phyloP scores from a whole-genome alignment of 345 rosid species.

The Luvunga scandens region DNA sequence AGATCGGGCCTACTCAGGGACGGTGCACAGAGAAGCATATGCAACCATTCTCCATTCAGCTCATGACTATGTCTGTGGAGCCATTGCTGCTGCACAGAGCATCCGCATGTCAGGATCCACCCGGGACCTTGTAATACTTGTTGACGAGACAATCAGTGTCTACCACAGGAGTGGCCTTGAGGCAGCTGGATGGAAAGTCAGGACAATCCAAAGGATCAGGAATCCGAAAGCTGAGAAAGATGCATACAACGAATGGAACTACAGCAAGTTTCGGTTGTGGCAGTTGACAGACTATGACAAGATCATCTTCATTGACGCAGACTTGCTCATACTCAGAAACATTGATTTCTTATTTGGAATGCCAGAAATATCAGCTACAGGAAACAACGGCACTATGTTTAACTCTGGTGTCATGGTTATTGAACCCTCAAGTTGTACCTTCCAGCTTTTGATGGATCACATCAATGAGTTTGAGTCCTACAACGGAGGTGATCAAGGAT shows the following conservation, averaged over 20 bases:
- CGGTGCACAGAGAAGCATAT: conserved; percentile 73
- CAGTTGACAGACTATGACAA: conserved; percentile 92
- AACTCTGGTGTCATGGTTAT: conserved; percentile 91
- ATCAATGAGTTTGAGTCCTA: conserved; percentile 82
- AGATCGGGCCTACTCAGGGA: conserved; percentile 57
- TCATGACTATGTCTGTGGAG: conserved; percentile 87
- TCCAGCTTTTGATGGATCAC: conserved; percentile 79
- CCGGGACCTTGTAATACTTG: conserved; percentile 87
- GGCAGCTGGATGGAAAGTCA: conserved; percentile 91
- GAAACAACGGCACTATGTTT: conserved; percentile 81
- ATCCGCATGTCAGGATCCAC: conserved; percentile 87
- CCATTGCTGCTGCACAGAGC: conserved; percentile 89
- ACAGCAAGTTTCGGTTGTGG: conserved; percentile 96
- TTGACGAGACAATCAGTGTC: conserved; percentile 67
- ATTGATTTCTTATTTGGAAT: conserved; percentile 80
- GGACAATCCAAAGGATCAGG: conserved; percentile 78
- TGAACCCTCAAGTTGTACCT: conserved; percentile 84
- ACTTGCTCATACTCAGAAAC: conserved; percentile 78
- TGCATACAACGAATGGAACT: conserved; percentile 97
- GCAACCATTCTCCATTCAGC: conserved; percentile 96
- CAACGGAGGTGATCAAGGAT: conserved; percentile 92
- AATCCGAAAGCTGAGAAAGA: conserved; percentile 96
- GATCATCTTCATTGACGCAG: conserved; percentile 91
- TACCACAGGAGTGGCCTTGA: conserved; percentile 84
- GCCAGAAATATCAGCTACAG: conserved; percentile 88